Conservation (phyloP, 352 stramenopile genomes). For the Halophytophthora batemanensis region DNA sequence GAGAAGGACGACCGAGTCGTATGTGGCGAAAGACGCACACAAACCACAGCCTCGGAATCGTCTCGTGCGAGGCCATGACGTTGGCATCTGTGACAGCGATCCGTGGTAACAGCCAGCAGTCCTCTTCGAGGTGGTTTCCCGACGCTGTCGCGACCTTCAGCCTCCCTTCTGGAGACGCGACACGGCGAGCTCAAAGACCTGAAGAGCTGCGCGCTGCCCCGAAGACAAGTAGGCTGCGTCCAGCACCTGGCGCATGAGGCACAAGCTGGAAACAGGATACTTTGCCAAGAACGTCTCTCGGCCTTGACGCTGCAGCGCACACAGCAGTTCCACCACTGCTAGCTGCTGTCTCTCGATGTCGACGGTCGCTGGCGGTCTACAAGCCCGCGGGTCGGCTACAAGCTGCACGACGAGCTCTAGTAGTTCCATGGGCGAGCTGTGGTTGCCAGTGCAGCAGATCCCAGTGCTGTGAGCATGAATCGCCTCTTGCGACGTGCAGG, state of each 20-base stretch:
- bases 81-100: not conserved
- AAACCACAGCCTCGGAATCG: too few species aligned
- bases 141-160: too few species aligned
- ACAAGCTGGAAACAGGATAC: constrained; percentile 30
- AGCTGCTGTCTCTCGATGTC: constrained; percentile 18
- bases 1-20: too few species aligned
- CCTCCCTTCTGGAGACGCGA: constrained; percentile 20
- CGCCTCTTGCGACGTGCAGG: constrained; percentile 13
- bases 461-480: constrained; percentile 15
- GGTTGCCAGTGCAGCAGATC: constrained; percentile 25
- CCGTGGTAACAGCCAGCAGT: too few species aligned
- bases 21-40: too few species aligned
- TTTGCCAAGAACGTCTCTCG: constrained; percentile 17
- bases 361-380: constrained; percentile 7
- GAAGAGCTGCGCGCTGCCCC: constrained; percentile 15
- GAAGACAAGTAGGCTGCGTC: constrained; percentile 21
- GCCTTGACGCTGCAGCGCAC: constrained; percentile 18
- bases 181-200: constrained; percentile 20
- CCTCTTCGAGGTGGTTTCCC: too few species aligned
- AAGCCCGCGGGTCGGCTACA: constrained; percentile 9
- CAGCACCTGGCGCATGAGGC: constrained; percentile 35
- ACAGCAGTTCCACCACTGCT: constrained; percentile 17
- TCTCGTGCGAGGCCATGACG: too few species aligned
- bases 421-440: constrained; percentile 28
- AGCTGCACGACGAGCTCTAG: constrained; percentile 26